Evolutionary conservation across 257 asterid genomes (phyloP).

Genomic region (Nicotiana otophora): DNA sequence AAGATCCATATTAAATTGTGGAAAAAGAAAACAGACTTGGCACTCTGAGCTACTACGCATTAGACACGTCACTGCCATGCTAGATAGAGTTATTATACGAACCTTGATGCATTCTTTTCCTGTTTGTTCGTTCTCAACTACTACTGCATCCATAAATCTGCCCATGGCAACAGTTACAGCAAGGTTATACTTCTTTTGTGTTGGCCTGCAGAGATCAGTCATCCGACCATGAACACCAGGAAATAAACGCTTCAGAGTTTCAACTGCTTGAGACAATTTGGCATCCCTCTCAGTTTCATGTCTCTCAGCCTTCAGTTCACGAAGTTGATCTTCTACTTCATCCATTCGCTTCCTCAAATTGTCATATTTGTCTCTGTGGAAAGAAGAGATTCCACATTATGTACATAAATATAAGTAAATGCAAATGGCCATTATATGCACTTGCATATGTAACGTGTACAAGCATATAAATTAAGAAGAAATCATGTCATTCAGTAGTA

Average conservation of each 20-base stretch:
- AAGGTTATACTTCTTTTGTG: conserved; percentile 86
- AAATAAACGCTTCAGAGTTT: conserved; percentile 84
- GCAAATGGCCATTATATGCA: conserved; percentile 1
- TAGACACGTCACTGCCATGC: not conserved
- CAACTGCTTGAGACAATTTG: conserved; percentile 83
- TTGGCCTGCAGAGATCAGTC: conserved; percentile 97
- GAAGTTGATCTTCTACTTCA: conserved; percentile 73
- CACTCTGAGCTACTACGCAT: not conserved
- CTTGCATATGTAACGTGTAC: not conserved
- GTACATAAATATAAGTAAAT: not conserved
- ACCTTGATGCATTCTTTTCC: conserved; percentile 99
- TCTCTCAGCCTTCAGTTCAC: conserved; percentile 94
- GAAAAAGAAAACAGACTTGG: not conserved
- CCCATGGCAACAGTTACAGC: conserved; percentile 99
- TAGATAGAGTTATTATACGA: not conserved
- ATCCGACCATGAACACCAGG: conserved; percentile 98
- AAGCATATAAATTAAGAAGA: not conserved
- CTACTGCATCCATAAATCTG: conserved; percentile 98
- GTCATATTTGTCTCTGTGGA: conserved; percentile 59
- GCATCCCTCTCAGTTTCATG: conserved; percentile 93
- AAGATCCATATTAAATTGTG: not conserved
- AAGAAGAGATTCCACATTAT: conserved; percentile 19
- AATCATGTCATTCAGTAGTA: not conserved
- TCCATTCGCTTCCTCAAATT: conserved; percentile 66
- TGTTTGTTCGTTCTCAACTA: conserved; percentile 88